Base-by-base conservation (phyloP, 306 rosid genomes). In the Quercus robur region DNA sequence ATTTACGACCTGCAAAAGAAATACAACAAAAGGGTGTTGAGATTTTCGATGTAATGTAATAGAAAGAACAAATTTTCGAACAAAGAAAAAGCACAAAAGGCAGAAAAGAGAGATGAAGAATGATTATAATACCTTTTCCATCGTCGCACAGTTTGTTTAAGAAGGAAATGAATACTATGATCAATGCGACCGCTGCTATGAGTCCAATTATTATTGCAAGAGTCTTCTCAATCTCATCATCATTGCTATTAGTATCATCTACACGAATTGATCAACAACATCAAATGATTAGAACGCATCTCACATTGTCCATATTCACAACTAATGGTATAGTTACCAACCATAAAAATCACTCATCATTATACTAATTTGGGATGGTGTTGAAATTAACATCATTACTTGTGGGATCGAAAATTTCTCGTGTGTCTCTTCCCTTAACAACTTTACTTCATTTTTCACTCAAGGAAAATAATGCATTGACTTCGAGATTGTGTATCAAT, bases 191-290 rank as follows among this genome's bases (percentile, higher is more conserved):
- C 3, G 84, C 97, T 25, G 94, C 97, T 64, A 93, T 81, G 80
- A 91, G 86, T 75, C 93, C 99, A 75, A 95, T 87, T 69, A 91
- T 55, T 59, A 95, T 87, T 57, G 99, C 99, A 0, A 93, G 89
- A 70, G 95, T 93, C 90, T 81, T 91, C 83, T 89, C 92, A 25
- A 87, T 68, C 33, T 90, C 89, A 75, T 93, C 76, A 52, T 89
- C 83, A 56, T 92, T 55, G 28, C 68, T 55, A 17, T 79, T 79
- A 2, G 56, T 61, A 28, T 71, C 83, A 64, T 85, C 76, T 78
- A 74, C 51, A 15, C 54, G 58, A 69, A 75, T 61, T 4, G 76
- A 71, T 78, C 55, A 38, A 51, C 70, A 28, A 18, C 33, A 66
- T 21, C 2, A 46, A 9, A 86, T 51, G 67, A 71, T 61, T 63